A percentile compares a stretch with the other conserved stretches of the same genome.
phyloP scores from a whole-genome alignment of 768 basidiomycete species.

The Boletus reticulatus region DNA sequence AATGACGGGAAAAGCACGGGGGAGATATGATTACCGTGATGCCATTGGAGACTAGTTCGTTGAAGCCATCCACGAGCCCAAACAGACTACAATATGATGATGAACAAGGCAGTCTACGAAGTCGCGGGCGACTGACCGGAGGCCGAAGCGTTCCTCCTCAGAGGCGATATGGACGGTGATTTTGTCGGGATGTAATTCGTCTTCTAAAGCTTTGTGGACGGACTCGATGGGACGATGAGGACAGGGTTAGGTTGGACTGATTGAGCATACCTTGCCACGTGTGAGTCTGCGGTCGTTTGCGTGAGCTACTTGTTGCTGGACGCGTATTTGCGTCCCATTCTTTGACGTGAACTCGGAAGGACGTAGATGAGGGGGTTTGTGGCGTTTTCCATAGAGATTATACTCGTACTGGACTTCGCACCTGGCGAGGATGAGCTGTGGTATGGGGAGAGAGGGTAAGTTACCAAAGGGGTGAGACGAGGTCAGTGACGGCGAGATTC shows the following conservation, averaged over 20 bases:
- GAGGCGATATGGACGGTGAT: constrained; percentile 48
- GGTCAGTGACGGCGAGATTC: constrained; percentile 58
- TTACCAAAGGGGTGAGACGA: constrained; percentile 61
- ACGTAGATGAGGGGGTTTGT: constrained; percentile 45
- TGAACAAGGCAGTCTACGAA: not conserved
- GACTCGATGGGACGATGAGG: constrained; percentile 37
- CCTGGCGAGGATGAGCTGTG: constrained; percentile 40
- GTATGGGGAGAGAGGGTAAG: constrained; percentile 2
- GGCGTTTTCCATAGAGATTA: constrained; percentile 58
- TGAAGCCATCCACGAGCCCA: constrained; percentile 68
- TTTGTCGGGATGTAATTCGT: constrained; percentile 61
- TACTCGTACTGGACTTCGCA: constrained; percentile 83
- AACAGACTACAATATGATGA: constrained; percentile 50
- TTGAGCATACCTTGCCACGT: constrained; percentile 51
- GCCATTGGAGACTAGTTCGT: constrained; percentile 45
- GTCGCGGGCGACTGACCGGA: constrained; percentile 47
- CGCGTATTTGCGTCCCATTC: constrained; percentile 58
- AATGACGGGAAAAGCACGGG: not conserved
- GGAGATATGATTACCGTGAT: constrained; percentile 45
- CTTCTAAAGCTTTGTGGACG: constrained; percentile 76
- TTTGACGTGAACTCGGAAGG: constrained; percentile 56
- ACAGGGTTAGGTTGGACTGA: not conserved
- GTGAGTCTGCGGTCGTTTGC: constrained; percentile 53
- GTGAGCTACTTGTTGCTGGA: constrained; percentile 48
- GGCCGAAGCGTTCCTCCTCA: constrained; percentile 75